Evolutionary conservation across 495 filamentous ascomycete genomes (phyloP), one percentile per base, ranked within the genome.

Genomic region (Echria macrotheca): DNA sequence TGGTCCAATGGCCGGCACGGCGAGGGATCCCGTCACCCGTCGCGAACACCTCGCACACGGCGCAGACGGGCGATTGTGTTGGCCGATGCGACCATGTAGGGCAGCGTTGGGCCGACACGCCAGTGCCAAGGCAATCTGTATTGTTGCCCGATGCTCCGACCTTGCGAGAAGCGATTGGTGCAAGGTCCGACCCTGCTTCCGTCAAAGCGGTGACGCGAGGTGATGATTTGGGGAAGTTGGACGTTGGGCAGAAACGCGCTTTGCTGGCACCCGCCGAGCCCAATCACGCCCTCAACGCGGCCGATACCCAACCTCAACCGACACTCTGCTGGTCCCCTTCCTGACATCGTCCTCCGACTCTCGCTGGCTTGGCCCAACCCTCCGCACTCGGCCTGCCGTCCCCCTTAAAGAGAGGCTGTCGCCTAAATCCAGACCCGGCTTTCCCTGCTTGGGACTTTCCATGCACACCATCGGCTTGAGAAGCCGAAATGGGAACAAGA

Each of bases 101-200:
- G 58, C 54, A 50, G 41, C 61, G 61, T 61, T 64, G 58, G 61
- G 61, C 58, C 48, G 47, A 49, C 39, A 57, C 47, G 52, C 23
- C 12, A 15, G 18, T 32, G 19, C 31, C 41, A 40, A 26, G 23
- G 28, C 32, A 46, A 38, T 33, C 41, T 56, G 55, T 53, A 53
- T 49, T 58, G 60, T 56, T 40, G 60, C 52, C 60, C 59, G 55
- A 62, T 39, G 48, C 17, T 21, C 47, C 49, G 49, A 50, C 37
- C 41, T 24, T 15, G 29, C 32, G 40, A 33, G 31, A 18, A 7
- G 33, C 41, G 37, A 64, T 64, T 64, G 61, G 61, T 59, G 58
- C 61, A 52, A 59, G 50, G 55, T 42, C 35, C 33, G 22, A 33
- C 45, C 47, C 37, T 44, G 45, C 26, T 38, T 44, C 44, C 40